phyloP scores from a whole-genome alignment of 2,329 filamentous ascomycete genomes.

The Harringtonia lauricola region DNA sequence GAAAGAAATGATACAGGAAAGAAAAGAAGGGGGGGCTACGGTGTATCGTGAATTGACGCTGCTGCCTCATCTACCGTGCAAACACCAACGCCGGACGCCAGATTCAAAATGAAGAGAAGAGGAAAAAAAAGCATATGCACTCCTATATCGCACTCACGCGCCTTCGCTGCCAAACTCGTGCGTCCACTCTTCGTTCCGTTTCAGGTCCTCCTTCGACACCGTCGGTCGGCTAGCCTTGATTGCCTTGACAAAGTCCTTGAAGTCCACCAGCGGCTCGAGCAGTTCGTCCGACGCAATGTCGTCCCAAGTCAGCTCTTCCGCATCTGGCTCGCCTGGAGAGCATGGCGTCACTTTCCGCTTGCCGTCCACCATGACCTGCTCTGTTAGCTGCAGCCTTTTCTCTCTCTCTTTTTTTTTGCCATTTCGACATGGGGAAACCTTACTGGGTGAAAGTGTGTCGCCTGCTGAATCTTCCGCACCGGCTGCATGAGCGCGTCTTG shows the following conservation, averaged over 20 bases:
- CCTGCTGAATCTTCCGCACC: constrained; percentile 90
- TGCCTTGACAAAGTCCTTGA: constrained; percentile 90
- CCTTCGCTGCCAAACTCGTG: constrained; percentile 93
- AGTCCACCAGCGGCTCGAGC: constrained; percentile 71
- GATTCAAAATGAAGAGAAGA: too few relatives aligned
- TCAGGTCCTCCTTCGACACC: constrained; percentile 77
- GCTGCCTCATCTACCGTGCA: neutral
- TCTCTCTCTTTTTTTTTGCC: too few relatives aligned
- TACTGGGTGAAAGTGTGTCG: constrained; percentile 95
- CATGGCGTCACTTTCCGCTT: constrained; percentile 71
- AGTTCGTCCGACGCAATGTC: constrained; percentile 75
- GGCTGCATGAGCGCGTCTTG: constrained; percentile 97
- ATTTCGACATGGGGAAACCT: too few relatives aligned
- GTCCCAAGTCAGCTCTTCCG: constrained; percentile 89
- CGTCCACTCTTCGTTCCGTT: constrained; percentile 84
- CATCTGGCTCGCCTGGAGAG: constrained; percentile 78
- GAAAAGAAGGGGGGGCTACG: too few relatives aligned
- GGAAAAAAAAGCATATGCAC: too few relatives aligned
- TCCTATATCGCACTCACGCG: constrained; percentile 21
- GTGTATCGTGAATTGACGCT: neutral
- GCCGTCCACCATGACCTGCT: constrained; percentile 59
- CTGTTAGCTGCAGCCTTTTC: constrained; percentile 6
- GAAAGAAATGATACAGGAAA: too few relatives aligned
- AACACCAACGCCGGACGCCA: constrained; percentile 1
- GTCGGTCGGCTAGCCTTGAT: constrained; percentile 83